These are phyloP conservation scores for Phaeotremella skinneri DNA, from an alignment of 768 basidiomycete species.

Conservation along the genomic window DNA sequence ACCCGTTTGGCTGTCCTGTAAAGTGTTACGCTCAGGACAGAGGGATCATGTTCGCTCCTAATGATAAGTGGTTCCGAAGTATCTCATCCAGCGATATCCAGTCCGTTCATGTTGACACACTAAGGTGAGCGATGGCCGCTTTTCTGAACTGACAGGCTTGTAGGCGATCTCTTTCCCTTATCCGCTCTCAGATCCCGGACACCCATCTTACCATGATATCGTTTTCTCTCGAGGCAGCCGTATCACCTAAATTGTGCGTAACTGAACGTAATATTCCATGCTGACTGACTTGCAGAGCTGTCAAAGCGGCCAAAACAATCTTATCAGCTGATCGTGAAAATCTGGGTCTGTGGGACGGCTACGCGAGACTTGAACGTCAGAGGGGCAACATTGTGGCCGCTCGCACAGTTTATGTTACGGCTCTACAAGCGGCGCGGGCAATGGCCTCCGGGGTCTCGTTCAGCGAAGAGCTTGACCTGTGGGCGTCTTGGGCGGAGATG, in stretches of 20 bases:
- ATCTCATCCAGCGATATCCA: slow-evolving; percentile 24
- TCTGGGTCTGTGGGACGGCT: slow-evolving; percentile 53
- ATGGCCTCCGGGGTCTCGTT: neutral
- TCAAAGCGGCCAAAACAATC: slow-evolving; percentile 51
- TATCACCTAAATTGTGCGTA: slow-evolving; percentile 24
- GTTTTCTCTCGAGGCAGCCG: slow-evolving; percentile 49
- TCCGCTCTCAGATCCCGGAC: slow-evolving; percentile 39
- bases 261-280: neutral
- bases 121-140: slow-evolving; percentile 22
- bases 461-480: slow-evolving; percentile 40
- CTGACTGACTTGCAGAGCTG: slow-evolving; percentile 38
- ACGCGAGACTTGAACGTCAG: slow-evolving; percentile 50
- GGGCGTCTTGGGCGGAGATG: slow-evolving; percentile 53
- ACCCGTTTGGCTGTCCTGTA: slow-evolving; percentile 45
- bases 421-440: slow-evolving; percentile 41
- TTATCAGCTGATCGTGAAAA: slow-evolving; percentile 48
- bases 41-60: slow-evolving; percentile 31
- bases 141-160: neutral
- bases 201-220: slow-evolving; percentile 44
- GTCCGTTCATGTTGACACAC: slow-evolving; percentile 24
- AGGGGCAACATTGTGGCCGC: slow-evolving; percentile 51
- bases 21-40: slow-evolving; percentile 36
- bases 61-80: slow-evolving; percentile 38
- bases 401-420: slow-evolving; percentile 52
- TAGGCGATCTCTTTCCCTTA: slow-evolving; percentile 35